A percentile compares a stretch with the other conserved stretches of the same genome.
Evolutionary conservation across 148 eudicot genomes (phyloP).

Genomic region (Persicaria maculosa): DNA sequence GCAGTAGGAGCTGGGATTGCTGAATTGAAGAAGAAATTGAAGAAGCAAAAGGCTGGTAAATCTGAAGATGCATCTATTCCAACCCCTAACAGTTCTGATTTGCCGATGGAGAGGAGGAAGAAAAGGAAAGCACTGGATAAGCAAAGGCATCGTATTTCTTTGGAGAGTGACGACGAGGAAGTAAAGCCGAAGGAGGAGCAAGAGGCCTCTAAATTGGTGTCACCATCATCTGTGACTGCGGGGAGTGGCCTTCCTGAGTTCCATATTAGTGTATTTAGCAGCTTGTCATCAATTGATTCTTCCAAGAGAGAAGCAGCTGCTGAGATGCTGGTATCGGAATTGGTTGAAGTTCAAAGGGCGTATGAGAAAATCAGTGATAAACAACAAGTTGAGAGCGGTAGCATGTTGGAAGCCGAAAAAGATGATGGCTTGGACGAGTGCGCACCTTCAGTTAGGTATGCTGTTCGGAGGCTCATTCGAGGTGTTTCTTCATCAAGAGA

Average conservation of each 20-base stretch:
- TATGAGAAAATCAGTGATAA: constrained; percentile 42
- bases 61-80: constrained; percentile 19
- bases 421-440: constrained; percentile 85
- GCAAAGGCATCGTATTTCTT: constrained; percentile 32
- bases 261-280: constrained; percentile 65
- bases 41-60: constrained; percentile 20
- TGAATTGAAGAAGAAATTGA: constrained; percentile 33
- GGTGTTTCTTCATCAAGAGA: constrained; percentile 89
- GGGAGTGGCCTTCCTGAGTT: constrained; percentile 52
- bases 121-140: constrained; percentile 61
- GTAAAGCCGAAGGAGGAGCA: constrained; percentile 12
- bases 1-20: constrained; percentile 13
- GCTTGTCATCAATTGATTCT: constrained; percentile 52
- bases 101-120: constrained; percentile 74
- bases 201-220: constrained; percentile 15
- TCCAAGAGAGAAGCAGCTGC: constrained; percentile 64
- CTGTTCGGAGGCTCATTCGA: constrained; percentile 84
- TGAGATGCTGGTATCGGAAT: constrained; percentile 54
- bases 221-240: constrained; percentile 7
- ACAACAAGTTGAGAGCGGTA: constrained; percentile 38
- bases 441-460: constrained; percentile 82
- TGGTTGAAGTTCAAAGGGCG: constrained; percentile 61
- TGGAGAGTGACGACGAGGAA: constrained; percentile 16
- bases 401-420: constrained; percentile 74
- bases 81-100: constrained; percentile 16